Conservation (phyloP, 768 basidiomycete genomes). For the Dentipellis sp. region DNA sequence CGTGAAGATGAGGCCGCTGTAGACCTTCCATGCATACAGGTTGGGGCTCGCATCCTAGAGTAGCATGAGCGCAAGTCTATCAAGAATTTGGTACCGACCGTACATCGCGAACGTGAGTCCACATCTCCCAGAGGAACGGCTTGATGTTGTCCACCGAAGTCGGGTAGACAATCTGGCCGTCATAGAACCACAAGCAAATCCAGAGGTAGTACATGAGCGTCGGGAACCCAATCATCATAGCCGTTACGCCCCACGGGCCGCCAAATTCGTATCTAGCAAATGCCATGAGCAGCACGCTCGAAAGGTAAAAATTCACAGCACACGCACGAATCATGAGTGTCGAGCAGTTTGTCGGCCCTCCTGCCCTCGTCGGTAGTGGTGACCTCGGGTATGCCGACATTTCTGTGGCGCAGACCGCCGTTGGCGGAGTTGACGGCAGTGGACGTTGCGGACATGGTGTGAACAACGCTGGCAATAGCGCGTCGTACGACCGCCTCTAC, state of each 20-base stretch:
- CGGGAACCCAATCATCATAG: constrained; percentile 94
- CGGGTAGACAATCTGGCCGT: constrained; percentile 72
- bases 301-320: constrained; percentile 24
- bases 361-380: constrained; percentile 60
- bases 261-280: constrained; percentile 84
- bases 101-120: constrained; percentile 76
- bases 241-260: constrained; percentile 82
- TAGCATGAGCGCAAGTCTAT: not conserved
- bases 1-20: constrained; percentile 79
- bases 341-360: constrained; percentile 60
- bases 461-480: not conserved
- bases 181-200: constrained; percentile 95
- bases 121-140: constrained; percentile 78
- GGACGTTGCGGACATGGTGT: constrained; percentile 13
- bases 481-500: constrained; percentile 1
- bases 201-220: constrained; percentile 97
- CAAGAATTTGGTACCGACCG: constrained; percentile 15
- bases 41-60: constrained; percentile 89
- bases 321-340: constrained; percentile 32
- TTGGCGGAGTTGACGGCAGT: constrained; percentile 2
- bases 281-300: constrained; percentile 3
- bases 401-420: constrained; percentile 20
- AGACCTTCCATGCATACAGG: constrained; percentile 81
- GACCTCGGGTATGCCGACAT: constrained; percentile 20
- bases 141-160: constrained; percentile 56